Conservation (phyloP, 306 rosid species). For the Acacia crassicarpa region DNA sequence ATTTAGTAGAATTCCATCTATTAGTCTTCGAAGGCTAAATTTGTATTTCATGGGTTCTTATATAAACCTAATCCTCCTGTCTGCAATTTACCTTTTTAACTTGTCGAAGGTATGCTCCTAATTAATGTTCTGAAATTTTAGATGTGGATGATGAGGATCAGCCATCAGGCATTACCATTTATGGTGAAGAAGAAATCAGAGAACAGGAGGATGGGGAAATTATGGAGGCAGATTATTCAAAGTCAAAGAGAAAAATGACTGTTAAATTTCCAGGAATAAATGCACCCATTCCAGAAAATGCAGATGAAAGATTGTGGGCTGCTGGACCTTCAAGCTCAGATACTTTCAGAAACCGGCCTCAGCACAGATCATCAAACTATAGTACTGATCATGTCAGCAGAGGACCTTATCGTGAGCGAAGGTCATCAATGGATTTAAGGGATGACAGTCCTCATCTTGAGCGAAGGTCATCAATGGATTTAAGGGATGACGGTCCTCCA, state of each 20-base stretch:
- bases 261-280: slow-evolving; percentile 86
- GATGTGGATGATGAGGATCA: slow-evolving; percentile 80
- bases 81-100: not conserved
- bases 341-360: slow-evolving; percentile 51
- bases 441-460: slow-evolving; percentile 49
- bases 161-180: slow-evolving; percentile 91
- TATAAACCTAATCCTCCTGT: not conserved
- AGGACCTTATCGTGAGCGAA: slow-evolving; percentile 61
- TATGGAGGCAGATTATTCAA: slow-evolving; percentile 45
- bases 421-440: slow-evolving; percentile 52
- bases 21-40: not conserved
- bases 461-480: slow-evolving; percentile 57
- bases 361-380: slow-evolving; percentile 44
- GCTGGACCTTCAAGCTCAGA: slow-evolving; percentile 48
- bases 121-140: slow-evolving; percentile 35
- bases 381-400: slow-evolving; percentile 53
- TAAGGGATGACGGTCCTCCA: slow-evolving; percentile 78
- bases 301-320: slow-evolving; percentile 74
- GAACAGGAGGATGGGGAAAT: slow-evolving; percentile 98
- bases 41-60: not conserved
- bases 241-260: slow-evolving; percentile 57
- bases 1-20: slow-evolving; percentile 25
- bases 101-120: not conserved
- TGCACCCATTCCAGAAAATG: slow-evolving; percentile 85
- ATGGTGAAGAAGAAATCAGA: slow-evolving; percentile 53